phyloP scores from a whole-genome alignment of 257 asterid species.

The Fraxinus pennsylvanica region DNA sequence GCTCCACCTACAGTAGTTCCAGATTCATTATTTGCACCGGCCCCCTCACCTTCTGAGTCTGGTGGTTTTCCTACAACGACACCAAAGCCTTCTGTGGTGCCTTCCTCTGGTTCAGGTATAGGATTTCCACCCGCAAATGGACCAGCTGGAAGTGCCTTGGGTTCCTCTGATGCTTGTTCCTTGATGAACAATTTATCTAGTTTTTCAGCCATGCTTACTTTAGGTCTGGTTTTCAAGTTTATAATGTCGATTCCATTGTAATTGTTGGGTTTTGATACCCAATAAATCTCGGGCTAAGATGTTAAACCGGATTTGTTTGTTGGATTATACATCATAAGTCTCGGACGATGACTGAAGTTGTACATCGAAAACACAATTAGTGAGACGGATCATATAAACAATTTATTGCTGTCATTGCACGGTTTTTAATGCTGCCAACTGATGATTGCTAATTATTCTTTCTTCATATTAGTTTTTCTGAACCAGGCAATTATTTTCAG shows the following conservation, averaged over 20 bases:
- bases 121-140: constrained; percentile 79
- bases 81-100: constrained; percentile 56
- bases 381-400: too few species aligned
- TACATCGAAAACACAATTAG: too few species aligned
- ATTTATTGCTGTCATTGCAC: constrained; percentile 26
- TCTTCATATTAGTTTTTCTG: not conserved
- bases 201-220: constrained; percentile 37
- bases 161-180: constrained; percentile 48
- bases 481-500: not conserved
- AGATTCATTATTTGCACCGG: constrained; percentile 60
- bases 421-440: constrained; percentile 9
- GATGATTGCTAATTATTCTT: not conserved
- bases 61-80: constrained; percentile 60
- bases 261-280: too few species aligned
- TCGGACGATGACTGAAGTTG: too few species aligned
- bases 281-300: too few species aligned
- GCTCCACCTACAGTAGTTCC: constrained; percentile 76
- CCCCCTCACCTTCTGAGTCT: constrained; percentile 75
- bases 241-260: constrained; percentile 26
- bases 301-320: too few species aligned
- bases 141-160: constrained; percentile 61
- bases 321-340: too few species aligned
- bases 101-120: constrained; percentile 50
- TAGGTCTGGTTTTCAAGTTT: constrained; percentile 39
- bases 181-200: constrained; percentile 38